Evolutionary conservation across 164 flowering plant species (phyloP).

Genomic region (Tinospora cordifolia): DNA sequence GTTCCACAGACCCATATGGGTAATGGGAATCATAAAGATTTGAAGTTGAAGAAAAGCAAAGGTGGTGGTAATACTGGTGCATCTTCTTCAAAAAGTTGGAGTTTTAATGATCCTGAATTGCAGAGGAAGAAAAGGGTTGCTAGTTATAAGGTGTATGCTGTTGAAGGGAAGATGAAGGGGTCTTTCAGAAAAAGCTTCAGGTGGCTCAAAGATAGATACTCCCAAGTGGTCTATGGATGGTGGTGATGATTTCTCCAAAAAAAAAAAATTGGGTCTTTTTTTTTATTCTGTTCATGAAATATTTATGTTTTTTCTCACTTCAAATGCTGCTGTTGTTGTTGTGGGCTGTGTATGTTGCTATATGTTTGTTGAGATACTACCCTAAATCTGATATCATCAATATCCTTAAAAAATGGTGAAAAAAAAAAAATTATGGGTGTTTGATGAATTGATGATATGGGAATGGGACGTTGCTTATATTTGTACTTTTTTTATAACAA

Average conservation of each 20-base stretch:
- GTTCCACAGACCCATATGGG: conserved; percentile 13
- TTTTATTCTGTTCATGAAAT: too few relatives aligned
- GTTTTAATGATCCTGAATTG: conserved; percentile 34
- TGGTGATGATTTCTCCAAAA: conserved; percentile 37
- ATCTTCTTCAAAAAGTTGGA: conserved; percentile 22
- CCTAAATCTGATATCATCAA: conserved; percentile 11
- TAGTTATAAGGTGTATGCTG: conserved; percentile 39
- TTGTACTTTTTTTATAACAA: neutral
- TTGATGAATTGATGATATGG: conserved; percentile 5
- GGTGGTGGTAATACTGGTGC: conserved; percentile 9
- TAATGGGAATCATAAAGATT: conserved; percentile 7
- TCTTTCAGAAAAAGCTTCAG: conserved; percentile 39
- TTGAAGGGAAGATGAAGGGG: conserved; percentile 42
- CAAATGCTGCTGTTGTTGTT: neutral
- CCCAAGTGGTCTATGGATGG: conserved; percentile 27
- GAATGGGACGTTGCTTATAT: neutral
- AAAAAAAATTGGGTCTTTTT: too few relatives aligned
- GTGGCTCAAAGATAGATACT: conserved; percentile 38
- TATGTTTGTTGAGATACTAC: neutral
- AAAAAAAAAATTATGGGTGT: neutral
- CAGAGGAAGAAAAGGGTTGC: conserved; percentile 45
- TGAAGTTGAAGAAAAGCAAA: conserved; percentile 22
- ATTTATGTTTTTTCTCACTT: neutral
- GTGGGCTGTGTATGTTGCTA: conserved; percentile 3
- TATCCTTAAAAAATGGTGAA: neutral